phyloP scores from a whole-genome alignment of 805 yeast genomes.

The Starmerella tilneyi region DNA sequence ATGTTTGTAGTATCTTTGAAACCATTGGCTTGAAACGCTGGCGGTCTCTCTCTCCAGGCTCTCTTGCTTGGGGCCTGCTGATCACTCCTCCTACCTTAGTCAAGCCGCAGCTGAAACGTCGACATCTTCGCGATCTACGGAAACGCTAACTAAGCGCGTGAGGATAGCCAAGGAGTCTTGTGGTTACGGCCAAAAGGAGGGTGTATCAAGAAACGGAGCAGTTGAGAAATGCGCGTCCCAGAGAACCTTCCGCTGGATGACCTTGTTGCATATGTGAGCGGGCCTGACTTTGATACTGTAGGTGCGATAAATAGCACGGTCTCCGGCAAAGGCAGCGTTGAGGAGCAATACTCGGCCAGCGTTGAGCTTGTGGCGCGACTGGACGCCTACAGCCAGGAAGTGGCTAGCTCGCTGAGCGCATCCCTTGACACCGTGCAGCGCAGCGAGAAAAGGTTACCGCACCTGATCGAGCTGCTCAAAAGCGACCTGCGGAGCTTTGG shows the following conservation, averaged over 20 bases:
- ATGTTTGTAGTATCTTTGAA: too few relatives aligned
- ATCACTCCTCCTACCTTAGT: too few relatives aligned
- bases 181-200: too few relatives aligned
- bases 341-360: conserved; percentile 26
- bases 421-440: conserved; percentile 25
- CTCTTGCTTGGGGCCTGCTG: too few relatives aligned
- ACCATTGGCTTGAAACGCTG: too few relatives aligned
- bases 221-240: conserved; percentile 1
- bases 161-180: too few relatives aligned
- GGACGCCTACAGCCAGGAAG: conserved; percentile 28
- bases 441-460: conserved; percentile 27
- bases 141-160: too few relatives aligned
- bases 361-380: conserved; percentile 29
- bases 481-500: conserved; percentile 27
- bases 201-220: not conserved
- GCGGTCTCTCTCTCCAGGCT: too few relatives aligned
- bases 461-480: conserved; percentile 30
- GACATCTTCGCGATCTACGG: too few relatives aligned
- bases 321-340: conserved; percentile 17
- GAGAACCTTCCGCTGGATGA: conserved; percentile 13
- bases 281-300: conserved; percentile 28
- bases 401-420: conserved; percentile 27
- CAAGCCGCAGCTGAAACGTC: too few relatives aligned
- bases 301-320: conserved; percentile 24
- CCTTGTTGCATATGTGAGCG: conserved; percentile 24